Base-by-base conservation (phyloP, 1,284 basidiomycete species). In the Boletus nobilissimus region DNA sequence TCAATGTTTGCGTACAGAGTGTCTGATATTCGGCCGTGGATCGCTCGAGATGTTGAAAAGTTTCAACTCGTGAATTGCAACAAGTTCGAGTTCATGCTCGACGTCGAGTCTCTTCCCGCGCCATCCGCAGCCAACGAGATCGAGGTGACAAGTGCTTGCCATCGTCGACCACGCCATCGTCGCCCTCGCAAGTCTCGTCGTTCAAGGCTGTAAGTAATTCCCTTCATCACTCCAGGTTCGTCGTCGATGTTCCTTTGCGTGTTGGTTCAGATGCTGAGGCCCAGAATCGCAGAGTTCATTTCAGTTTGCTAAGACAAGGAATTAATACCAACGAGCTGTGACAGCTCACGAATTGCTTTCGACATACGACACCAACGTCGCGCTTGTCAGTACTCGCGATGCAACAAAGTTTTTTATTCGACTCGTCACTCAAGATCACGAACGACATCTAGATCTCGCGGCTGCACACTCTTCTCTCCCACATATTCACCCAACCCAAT, bases 191-290 rank as follows among this genome's bases (percentile, higher is more conserved):
- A 75, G 83, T 64, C 77, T 82, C 81, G 81, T 78, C 39, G 10
- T 75, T 66, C 32, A 72, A 74, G 78, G 63, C 78, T 77, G 85
- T 85, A 83, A 85, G 85, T 86, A 62, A 75, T 76, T 78, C 54
- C 62, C 80, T 79, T 76, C 76, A 72, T 80, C 71, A 76, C 74
- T 54, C 65, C 46, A 80, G 84, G 84, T 85, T 54, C 34, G 85
- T 79, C 39, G 13, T 62, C 48, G 3, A 36, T 40, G 32, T 74
- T 65, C 36, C 2, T 72, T 18, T 9, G 9, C 34, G 34, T 43
- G 22, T 24, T 40, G 22, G 34, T 2, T 60, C 63, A 24, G 10
- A 32, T n/a, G 24, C 76, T 83, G 16, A 79, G 1, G 19, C 34
- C 32, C 22, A 36, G 48, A 14, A 48, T 60, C 39, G 5, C 71